phyloP scores from a whole-genome alignment of 2,329 filamentous ascomycete genomes.

The Colletotrichum sojae region DNA sequence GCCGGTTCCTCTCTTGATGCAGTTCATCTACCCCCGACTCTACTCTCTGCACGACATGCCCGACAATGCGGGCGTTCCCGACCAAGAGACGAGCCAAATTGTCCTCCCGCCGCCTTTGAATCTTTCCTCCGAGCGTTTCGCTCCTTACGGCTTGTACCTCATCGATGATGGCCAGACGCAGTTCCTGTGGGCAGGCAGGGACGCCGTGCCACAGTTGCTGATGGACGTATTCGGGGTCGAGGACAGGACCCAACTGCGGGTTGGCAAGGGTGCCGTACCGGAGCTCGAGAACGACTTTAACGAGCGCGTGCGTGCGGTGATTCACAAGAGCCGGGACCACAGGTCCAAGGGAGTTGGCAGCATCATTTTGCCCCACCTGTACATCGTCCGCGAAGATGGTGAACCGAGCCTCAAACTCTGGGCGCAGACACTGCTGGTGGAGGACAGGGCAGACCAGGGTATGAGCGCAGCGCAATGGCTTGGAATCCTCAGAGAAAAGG shows the following conservation, averaged over 20 bases:
- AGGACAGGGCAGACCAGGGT: constrained; percentile 94
- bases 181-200: constrained; percentile 95
- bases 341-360: constrained; percentile 89
- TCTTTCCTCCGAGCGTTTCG: constrained; percentile 88
- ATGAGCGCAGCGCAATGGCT: constrained; percentile 96
- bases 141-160: constrained; percentile 92
- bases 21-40: constrained; percentile 89
- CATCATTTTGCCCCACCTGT: constrained; percentile 92
- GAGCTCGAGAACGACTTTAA: constrained; percentile 97
- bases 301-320: constrained; percentile 89
- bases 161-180: constrained; percentile 98
- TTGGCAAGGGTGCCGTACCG: constrained; percentile 90
- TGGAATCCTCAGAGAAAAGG: constrained; percentile 94
- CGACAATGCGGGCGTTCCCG: constrained; percentile 88
- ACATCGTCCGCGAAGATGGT: constrained; percentile 94
- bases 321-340: constrained; percentile 94
- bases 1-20: constrained; percentile 88
- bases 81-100: constrained; percentile 89
- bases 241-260: constrained; percentile 86
- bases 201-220: constrained; percentile 91
- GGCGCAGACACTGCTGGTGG: constrained; percentile 95
- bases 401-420: constrained; percentile 95
- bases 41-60: constrained; percentile 98
- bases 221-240: constrained; percentile 90
- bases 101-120: constrained; percentile 88